Base-by-base conservation (phyloP, 2,329 filamentous ascomycete genomes). In the Pseudophaeomoniella oleicola region DNA sequence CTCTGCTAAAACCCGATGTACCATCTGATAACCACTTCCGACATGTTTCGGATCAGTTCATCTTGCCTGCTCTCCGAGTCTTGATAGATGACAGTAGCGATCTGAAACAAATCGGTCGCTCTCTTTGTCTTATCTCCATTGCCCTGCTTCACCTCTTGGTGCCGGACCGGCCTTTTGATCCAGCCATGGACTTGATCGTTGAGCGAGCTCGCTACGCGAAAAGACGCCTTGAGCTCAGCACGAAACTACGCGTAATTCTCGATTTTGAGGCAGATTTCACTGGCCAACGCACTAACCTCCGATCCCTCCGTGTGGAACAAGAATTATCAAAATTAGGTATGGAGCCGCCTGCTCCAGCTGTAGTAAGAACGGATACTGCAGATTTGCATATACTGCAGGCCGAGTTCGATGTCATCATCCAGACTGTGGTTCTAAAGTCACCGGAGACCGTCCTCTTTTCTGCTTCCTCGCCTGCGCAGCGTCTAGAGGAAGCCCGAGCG, bases 111-210 rank as follows among this genome's bases (percentile, higher is more conserved):
- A 59, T 66, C 14, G 69, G 73, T 14, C 58, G 79, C 15, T 78
- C 81, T 4, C 90, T 87, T 75, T 67, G 86, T 17, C 68, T 80
- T 35, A 76, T 94, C 41, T 79, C 83, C 2, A 58, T 87, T 14
- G 78, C 78, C 12, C 73, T 79, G 29, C 65, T 96, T 34, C 72
- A 72, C 42, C 66, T 94, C 2, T 94, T 88, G 50, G 76, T 96
- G 2, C 87, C 92, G 0, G 80, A 93, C 54, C 78, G 79, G 45
- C 71, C 81, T 3, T 90, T 88, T 49, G 90, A 98, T 54, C 90
- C 90, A 1, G 75, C 75, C 2, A 53, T 76, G 19, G 63, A 62
- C 35, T 58, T 71, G 4, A 64, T 66, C 36, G 70, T 94, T 13
- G 78, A 85, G 46, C 71, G 74, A 14, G 56, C 68, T 37, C 60